Evolutionary conservation across 257 asterid species (phyloP).

Genomic region (Nicotiana undulata): DNA sequence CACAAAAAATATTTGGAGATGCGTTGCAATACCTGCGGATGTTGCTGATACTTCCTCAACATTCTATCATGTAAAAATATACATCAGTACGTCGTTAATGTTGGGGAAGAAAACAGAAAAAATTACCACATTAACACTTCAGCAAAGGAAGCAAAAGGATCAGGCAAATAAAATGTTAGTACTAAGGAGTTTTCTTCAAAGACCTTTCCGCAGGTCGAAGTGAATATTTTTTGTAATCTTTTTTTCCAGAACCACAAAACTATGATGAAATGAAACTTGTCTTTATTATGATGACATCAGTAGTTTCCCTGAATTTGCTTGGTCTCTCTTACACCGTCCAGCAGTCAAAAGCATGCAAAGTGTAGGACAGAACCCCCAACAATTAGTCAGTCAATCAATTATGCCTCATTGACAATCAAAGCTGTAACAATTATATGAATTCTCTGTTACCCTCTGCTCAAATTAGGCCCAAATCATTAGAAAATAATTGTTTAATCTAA

Average conservation of each 20-base stretch:
- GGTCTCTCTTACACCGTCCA: too few species aligned
- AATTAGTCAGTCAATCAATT: too few species aligned
- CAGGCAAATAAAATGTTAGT: not conserved
- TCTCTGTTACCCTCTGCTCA: too few species aligned
- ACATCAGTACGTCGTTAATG: not conserved
- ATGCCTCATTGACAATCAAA: too few species aligned
- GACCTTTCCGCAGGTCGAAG: not conserved
- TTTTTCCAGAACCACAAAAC: not conserved
- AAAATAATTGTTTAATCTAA: not conserved
- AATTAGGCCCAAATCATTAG: too few species aligned
- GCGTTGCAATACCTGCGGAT: constrained; percentile 32
- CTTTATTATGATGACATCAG: too few species aligned
- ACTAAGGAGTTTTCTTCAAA: not conserved
- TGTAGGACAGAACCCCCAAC: too few species aligned
- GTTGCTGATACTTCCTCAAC: constrained; percentile 34
- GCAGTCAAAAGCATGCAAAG: too few species aligned
- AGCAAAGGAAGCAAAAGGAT: not conserved
- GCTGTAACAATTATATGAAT: too few species aligned
- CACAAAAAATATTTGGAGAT: constrained; percentile 58
- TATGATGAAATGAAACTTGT: not conserved
- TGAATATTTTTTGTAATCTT: not conserved
- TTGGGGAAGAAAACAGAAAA: not conserved
- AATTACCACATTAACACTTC: not conserved
- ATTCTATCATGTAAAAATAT: constrained; percentile 35
- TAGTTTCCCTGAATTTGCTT: too few species aligned